A percentile compares a stretch with the other conserved stretches of the same genome.
These are phyloP conservation scores for Terfezia boudieri DNA, from an alignment of 495 filamentous ascomycete species.

Conservation along the genomic window DNA sequence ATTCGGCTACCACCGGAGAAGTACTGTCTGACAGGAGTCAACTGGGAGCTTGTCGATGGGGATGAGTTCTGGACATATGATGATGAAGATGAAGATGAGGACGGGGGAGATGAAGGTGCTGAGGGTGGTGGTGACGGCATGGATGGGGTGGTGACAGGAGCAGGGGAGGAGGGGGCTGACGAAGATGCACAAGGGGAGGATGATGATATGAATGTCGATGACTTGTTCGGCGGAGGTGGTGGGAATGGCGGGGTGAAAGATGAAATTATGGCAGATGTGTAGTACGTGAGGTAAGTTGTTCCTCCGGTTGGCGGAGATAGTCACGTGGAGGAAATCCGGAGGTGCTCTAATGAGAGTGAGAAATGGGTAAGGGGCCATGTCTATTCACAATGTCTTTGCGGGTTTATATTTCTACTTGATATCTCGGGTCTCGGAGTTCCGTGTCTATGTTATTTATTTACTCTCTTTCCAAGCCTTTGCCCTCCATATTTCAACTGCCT, in stretches of 20 bases:
- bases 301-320: background rate
- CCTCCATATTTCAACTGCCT: too few relatives aligned
- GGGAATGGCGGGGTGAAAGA: conserved; percentile 18
- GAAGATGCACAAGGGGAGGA: conserved; percentile 9
- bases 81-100: conserved; percentile 34
- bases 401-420: too few relatives aligned
- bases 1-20: conserved; percentile 71
- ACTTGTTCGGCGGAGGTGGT: conserved; percentile 20
- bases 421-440: too few relatives aligned
- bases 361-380: too few relatives aligned
- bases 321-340: background rate
- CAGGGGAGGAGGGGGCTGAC: conserved; percentile 6
- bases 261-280: conserved; percentile 17
- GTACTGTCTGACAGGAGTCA: conserved; percentile 67
- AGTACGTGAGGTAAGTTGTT: background rate
- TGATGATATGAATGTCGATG: conserved; percentile 27
- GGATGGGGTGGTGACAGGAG: conserved; percentile 20
- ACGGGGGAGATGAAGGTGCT: conserved; percentile 12
- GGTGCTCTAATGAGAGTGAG: too few relatives aligned
- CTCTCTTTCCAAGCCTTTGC: too few relatives aligned
- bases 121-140: conserved; percentile 20
- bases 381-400: too few relatives aligned
- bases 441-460: too few relatives aligned
- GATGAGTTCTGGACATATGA: conserved; percentile 34
- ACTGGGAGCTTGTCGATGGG: conserved; percentile 58